A percentile compares a stretch with the other conserved stretches of the same genome.
Conservation (phyloP, 768 basidiomycete species). For the Naganishia antarctica region DNA sequence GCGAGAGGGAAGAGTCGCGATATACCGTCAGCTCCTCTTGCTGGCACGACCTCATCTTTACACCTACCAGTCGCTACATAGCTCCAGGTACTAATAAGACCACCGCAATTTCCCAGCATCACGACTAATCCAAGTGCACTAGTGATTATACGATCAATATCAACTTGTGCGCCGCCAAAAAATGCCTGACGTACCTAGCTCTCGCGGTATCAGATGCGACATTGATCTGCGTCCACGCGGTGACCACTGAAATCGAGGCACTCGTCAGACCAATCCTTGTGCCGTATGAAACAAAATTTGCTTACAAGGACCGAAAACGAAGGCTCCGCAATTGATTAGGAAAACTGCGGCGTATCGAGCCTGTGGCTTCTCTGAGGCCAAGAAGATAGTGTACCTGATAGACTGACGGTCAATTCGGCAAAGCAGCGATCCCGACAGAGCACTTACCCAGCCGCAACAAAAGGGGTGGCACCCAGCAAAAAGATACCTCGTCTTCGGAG, state of each 20-base stretch:
- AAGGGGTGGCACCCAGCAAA: constrained; percentile 24
- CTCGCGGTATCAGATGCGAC: constrained; percentile 29
- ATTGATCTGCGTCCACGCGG: constrained; percentile 33
- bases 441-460: constrained; percentile 32
- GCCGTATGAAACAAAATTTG: neutral
- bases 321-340: constrained; percentile 25
- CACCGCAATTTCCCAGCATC: constrained; percentile 32
- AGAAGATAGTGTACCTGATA: constrained; percentile 16
- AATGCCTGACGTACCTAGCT: constrained; percentile 3
- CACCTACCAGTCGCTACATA: constrained; percentile 13
- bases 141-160: neutral
- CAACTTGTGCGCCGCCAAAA: no score
- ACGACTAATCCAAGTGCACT: constrained; percentile 32
- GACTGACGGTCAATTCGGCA: constrained; percentile 12
- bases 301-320: constrained; percentile 20
- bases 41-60: neutral
- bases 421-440: neutral
- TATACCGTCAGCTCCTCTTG: neutral
- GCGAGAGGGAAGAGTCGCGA: neutral
- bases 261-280: neutral
- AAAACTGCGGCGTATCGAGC: constrained; percentile 29
- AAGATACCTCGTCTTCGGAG: constrained; percentile 27
- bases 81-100: constrained; percentile 27
- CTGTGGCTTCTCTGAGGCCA: constrained; percentile 24
- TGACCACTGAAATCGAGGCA: constrained; percentile 24